Percentiles rank a stretch among this genome's conserved stretches.
Conservation (phyloP, 164 flowering plant genomes). For the Chimonanthus praecox region DNA sequence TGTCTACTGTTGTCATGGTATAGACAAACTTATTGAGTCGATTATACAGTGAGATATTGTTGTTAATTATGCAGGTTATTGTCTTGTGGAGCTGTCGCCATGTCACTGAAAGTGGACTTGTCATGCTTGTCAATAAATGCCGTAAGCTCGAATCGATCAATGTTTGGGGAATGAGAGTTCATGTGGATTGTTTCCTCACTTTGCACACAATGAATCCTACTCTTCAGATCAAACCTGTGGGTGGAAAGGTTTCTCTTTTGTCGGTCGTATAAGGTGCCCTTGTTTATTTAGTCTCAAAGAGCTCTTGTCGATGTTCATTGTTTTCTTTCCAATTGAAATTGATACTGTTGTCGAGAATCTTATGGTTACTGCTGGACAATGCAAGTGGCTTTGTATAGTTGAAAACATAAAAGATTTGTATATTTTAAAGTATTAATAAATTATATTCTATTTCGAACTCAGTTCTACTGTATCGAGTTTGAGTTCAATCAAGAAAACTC, state of each 20-base stretch:
- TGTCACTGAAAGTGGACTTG: conserved; percentile 77
- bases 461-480: no score
- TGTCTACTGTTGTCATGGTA: not conserved
- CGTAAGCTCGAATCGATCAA: conserved; percentile 67
- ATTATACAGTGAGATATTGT: not conserved
- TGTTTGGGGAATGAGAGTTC: conserved; percentile 82
- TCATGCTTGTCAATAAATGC: conserved; percentile 66
- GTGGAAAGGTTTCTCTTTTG: conserved; percentile 25
- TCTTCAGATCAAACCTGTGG: conserved; percentile 63
- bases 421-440: no score
- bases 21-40: not conserved
- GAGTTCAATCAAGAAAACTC: no score
- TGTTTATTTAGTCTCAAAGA: not conserved
- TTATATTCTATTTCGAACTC: no score
- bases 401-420: no score
- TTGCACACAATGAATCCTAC: conserved; percentile 70
- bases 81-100: conserved; percentile 94
- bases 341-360: not conserved
- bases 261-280: conserved; percentile 18
- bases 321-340: not conserved
- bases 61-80: conserved; percentile 42
- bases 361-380: conserved; percentile 8
- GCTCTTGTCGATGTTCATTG: not conserved
- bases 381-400: not conserved
- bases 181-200: conserved; percentile 58